Evolutionary conservation across 2,329 filamentous ascomycete species (phyloP), one percentile per base, ranked within the genome.

Genomic region (Ceratocystis variospora): DNA sequence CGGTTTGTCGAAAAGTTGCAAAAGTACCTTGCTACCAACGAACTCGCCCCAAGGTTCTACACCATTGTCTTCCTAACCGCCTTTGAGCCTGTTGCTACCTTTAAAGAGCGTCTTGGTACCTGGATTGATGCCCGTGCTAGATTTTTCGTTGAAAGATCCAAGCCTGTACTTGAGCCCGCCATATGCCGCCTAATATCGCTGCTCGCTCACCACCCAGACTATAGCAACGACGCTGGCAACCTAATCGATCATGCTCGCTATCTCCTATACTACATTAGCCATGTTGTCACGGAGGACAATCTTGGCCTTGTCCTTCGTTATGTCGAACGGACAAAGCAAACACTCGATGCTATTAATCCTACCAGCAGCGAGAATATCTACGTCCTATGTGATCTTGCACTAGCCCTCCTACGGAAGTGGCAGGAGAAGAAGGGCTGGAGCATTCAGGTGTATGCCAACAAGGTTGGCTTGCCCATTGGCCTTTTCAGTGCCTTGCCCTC

Each of bases 201-300:
- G 55, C 81, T 99, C 55, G 92, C 93, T 4, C 93, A 97, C 73
- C 94, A 99, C 74, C 92, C 92, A 0, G 94, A 99, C 74, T 96
- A 93, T 70, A 85, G 83, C 68, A 74, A 80, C 1, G 81, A 83
- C 5, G 76, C 85, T 1, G 81, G 84, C 15, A 87, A 91, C 61
- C 77, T 96, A 62, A 80, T 86, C 57, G 90, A 96, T 72, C 92
- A 96, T 74, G 86, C 89, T 5, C 86, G 86, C 71, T 99, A 97
- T 74, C 86, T 99, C 67, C 75, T 96, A 53, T 96, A 93, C 76
- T 99, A 96, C 73, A 80, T 97, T 61, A 86, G 82, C 69, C 85
- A 87, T 46, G 86, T 96, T 19, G 90, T 90, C 8, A 93, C 86
- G 0, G 89, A 96, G 74, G 84, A 89, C 57, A 99, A 96, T 71